Base-by-base conservation (phyloP, 1,284 basidiomycete genomes). In the Rhodotorula sp. region DNA sequence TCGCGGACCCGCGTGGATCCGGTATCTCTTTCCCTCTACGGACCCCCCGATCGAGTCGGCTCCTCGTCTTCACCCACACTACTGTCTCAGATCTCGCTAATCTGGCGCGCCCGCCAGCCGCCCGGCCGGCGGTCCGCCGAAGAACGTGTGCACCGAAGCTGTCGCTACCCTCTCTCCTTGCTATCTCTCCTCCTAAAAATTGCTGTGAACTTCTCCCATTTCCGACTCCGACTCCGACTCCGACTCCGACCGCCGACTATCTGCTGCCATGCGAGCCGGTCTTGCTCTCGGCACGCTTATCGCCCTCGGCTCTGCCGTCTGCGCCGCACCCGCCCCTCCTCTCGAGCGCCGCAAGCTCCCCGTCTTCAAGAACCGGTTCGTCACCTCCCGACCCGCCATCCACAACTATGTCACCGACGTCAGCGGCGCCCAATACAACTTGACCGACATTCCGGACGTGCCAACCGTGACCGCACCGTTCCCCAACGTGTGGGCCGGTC, bases 401-500 rank as follows among this genome's bases (percentile, higher is more conserved):
- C 1, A 30, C 6, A 54, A 26, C 42, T 42, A 53, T 58, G n/a
- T 60, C 53, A 24, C 49, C 24, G 42, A 62, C 51, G n/a, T 54
- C 26, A 18, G 49, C 10, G 7, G n/a, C 61, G 15, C 37, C 8
- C 53, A 46, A 53, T 53, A 55, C 64, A 66, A 60, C 29, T 3
- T 57, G 26, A 46, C 55, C 33, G 48, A 64, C 37, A 22, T 30
- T n/a, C 33, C 60, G 55, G 59, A 45, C 6, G 46, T 42, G 3
- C 68, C 71, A 7, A 57, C 44, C 0, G 53, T 59, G 26, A 75
- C 57, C 7, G 79, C 79, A 0, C 75, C 77, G n/a, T 72, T 77
- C 63, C 48, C 66, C 45, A 80, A 80, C 66, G 72, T 80, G 63
- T 80, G 77, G 76, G 64, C 67, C 2, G 70, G 62, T 1, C 67